Percentiles rank a stretch among this genome's conserved stretches.
phyloP scores from a whole-genome alignment of 345 rosid genomes.

The Acer campestre region DNA sequence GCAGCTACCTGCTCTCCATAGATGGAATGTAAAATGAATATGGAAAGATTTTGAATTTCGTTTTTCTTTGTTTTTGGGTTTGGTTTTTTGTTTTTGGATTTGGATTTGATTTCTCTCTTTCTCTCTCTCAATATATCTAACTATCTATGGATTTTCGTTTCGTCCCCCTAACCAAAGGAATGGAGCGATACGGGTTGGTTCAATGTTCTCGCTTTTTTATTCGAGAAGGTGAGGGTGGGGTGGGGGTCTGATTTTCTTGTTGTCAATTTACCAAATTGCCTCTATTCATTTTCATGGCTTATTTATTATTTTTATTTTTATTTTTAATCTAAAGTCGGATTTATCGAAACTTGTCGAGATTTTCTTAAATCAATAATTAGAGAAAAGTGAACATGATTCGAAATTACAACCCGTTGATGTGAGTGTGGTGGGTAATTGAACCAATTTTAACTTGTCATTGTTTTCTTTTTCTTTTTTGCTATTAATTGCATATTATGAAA shows the following conservation, averaged over 20 bases:
- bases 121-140: too few relatives aligned
- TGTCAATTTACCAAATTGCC: background rate
- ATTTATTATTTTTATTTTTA: background rate
- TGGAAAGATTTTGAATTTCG: background rate
- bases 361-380: too few relatives aligned
- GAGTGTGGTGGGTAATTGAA: too few relatives aligned
- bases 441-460: too few relatives aligned
- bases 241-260: background rate
- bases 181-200: constrained; percentile 5
- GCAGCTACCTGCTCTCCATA: background rate
- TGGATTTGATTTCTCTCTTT: too few relatives aligned
- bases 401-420: too few relatives aligned
- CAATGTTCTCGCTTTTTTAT: background rate
- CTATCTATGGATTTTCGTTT: background rate
- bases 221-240: background rate
- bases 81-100: background rate
- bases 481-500: background rate
- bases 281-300: background rate
- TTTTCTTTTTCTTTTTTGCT: too few relatives aligned
- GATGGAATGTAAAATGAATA: background rate
- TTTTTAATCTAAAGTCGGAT: too few relatives aligned
- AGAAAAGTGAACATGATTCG: too few relatives aligned
- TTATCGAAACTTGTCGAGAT: too few relatives aligned
- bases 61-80: background rate
- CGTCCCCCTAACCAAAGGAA: background rate